A percentile compares a stretch with the other conserved stretches of the same genome.
phyloP scores from a whole-genome alignment of 2,329 filamentous ascomycete species.

The Dothistroma septosporum region DNA sequence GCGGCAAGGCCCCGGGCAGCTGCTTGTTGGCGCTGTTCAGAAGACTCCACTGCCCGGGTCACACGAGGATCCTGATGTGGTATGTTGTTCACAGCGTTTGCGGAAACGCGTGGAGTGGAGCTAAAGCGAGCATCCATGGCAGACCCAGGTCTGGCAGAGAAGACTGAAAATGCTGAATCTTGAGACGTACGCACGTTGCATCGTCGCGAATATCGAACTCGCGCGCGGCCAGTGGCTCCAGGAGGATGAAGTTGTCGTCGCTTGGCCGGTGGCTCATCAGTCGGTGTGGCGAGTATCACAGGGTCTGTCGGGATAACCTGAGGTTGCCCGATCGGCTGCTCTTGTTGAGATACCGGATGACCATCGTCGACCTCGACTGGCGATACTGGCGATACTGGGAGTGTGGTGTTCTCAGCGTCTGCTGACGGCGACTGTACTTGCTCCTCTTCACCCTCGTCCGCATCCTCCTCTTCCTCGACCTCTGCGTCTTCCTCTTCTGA shows the following conservation, averaged over 20 bases:
- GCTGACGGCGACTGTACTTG: not conserved
- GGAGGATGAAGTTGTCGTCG: not conserved
- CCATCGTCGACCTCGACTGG: not conserved
- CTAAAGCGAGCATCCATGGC: not conserved
- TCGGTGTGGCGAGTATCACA: not conserved
- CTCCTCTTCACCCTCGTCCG: not conserved
- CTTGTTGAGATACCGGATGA: not conserved
- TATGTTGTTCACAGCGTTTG: not conserved
- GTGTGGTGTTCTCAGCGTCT: not conserved
- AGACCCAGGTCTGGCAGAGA: not conserved
- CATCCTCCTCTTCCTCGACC: not conserved
- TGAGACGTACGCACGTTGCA: not conserved
- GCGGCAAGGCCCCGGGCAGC: not conserved
- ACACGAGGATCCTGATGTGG: not conserved
- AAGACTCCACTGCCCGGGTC: not conserved
- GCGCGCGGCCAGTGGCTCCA: not conserved
- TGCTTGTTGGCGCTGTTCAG: not conserved
- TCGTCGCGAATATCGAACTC: not conserved
- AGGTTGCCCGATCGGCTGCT: not conserved
- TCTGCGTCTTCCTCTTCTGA: constrained; percentile 6
- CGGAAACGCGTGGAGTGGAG: not conserved
- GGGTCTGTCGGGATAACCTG: not conserved
- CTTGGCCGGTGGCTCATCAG: not conserved
- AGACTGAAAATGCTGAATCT: not conserved
- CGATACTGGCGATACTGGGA: not conserved